phyloP scores from a whole-genome alignment of 2,329 filamentous ascomycete genomes.

The Westerdykella sp. region DNA sequence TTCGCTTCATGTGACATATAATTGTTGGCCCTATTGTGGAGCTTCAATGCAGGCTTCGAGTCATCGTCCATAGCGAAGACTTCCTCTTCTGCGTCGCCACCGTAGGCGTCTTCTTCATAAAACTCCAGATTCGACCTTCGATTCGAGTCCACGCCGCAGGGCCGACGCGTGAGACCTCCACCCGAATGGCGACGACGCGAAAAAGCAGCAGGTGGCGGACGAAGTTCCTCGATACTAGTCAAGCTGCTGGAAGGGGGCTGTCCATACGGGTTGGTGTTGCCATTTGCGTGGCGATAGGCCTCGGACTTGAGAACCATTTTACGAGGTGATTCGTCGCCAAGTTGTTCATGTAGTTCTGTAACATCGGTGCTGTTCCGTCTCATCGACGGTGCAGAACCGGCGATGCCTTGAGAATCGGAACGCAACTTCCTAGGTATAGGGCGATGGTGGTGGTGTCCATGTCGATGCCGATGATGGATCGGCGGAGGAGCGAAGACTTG shows the following conservation, averaged over 20 bases:
- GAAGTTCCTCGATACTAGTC: constrained; percentile 16
- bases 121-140: constrained; percentile 77
- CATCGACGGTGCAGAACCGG: constrained; percentile 28
- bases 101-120: constrained; percentile 83
- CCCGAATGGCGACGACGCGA: constrained; percentile 73
- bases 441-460: constrained; percentile 60
- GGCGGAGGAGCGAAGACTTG: constrained; percentile 84
- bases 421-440: constrained; percentile 40
- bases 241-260: not conserved
- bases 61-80: constrained; percentile 63
- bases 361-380: constrained; percentile 38
- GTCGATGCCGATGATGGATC: constrained; percentile 71
- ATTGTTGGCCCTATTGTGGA: not conserved
- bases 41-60: constrained; percentile 4
- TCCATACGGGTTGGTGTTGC: constrained; percentile 1
- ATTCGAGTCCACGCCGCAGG: constrained; percentile 57
- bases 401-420: constrained; percentile 22
- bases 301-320: constrained; percentile 40
- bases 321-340: constrained; percentile 34
- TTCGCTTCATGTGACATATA: not conserved
- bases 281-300: constrained; percentile 30
- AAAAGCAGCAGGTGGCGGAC: constrained; percentile 20
- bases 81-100: constrained; percentile 67
- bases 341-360: constrained; percentile 19
- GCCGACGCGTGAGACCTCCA: constrained; percentile 70